Conservation (phyloP, 805 yeast genomes). For the Sugiyamaella boreocaroliniensis region DNA sequence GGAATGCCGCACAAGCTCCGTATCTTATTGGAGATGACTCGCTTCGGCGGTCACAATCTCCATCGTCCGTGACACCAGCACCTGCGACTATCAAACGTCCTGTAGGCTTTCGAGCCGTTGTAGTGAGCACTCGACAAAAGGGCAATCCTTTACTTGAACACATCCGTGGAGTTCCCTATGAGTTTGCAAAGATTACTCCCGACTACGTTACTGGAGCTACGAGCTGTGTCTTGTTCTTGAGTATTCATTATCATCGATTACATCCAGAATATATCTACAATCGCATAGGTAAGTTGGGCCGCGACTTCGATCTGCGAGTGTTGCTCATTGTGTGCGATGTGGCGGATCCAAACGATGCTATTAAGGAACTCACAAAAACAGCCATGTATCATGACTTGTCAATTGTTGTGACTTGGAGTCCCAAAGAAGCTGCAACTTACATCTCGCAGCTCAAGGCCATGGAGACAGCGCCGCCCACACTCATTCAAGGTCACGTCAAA, state of each 20-base stretch:
- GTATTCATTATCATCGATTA: conserved; percentile 30
- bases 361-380: conserved; percentile 31
- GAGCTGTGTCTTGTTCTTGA: conserved; percentile 33
- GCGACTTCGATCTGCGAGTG: conserved; percentile 22
- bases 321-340: conserved; percentile 35
- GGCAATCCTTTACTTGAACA: conserved; percentile 27
- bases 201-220: conserved; percentile 33
- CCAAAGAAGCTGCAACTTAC: conserved; percentile 35
- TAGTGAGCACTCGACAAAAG: conserved; percentile 22
- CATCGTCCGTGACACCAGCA: neutral
- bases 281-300: conserved; percentile 32
- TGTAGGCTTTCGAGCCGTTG: conserved; percentile 9
- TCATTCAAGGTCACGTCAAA: conserved; percentile 28
- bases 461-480: conserved; percentile 27
- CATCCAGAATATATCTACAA: conserved; percentile 38
- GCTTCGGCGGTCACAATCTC: neutral
- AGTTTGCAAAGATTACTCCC: conserved; percentile 26
- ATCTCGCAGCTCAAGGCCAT: conserved; percentile 28
- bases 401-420: conserved; percentile 32
- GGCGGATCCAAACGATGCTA: conserved; percentile 31
- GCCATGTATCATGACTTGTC: conserved; percentile 29
- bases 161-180: conserved; percentile 20
- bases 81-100: conserved; percentile 5
- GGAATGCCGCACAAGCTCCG: neutral
- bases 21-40: neutral